phyloP scores from a whole-genome alignment of 768 basidiomycete species.

The Russula virescens region DNA sequence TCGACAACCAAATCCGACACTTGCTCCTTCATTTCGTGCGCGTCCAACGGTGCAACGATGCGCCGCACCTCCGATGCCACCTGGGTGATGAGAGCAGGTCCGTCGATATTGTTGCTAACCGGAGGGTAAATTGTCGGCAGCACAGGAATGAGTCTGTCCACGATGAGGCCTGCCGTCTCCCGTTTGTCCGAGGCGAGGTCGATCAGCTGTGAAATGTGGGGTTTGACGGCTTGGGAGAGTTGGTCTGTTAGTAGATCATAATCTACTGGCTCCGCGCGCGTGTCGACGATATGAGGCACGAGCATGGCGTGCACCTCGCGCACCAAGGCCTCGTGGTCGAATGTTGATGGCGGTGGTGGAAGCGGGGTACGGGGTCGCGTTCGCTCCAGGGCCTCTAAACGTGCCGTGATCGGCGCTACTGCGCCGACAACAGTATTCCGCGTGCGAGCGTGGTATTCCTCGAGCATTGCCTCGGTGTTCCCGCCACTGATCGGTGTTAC shows the following conservation, averaged over 20 bases:
- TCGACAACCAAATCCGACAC: constrained; percentile 86
- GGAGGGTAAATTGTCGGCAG: constrained; percentile 40
- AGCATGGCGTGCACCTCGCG: constrained; percentile 55
- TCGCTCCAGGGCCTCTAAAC: constrained; percentile 48
- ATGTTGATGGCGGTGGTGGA: not conserved
- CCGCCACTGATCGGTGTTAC: constrained; percentile 24
- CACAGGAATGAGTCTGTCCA: constrained; percentile 63
- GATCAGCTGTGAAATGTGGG: constrained; percentile 82
- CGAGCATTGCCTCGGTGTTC: constrained; percentile 41
- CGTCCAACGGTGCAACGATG: constrained; percentile 70
- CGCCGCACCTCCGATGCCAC: constrained; percentile 65
- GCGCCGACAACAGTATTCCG: constrained; percentile 55
- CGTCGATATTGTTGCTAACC: constrained; percentile 38
- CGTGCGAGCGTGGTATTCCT: constrained; percentile 53
- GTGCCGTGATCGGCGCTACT: constrained; percentile 50
- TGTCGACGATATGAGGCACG: constrained; percentile 52
- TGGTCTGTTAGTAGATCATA: constrained; percentile 71
- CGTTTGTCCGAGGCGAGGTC: constrained; percentile 85
- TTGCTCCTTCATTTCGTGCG: constrained; percentile 84
- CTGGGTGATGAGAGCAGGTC: constrained; percentile 49
- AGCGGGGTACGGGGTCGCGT: constrained; percentile 36
- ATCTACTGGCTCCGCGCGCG: constrained; percentile 65
- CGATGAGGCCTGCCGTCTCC: constrained; percentile 78
- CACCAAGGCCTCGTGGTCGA: constrained; percentile 52
- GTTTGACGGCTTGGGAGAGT: constrained; percentile 81